Conservation (phyloP, 2,329 filamentous ascomycete species). For the Aspergillus oerlinghausenensis region DNA sequence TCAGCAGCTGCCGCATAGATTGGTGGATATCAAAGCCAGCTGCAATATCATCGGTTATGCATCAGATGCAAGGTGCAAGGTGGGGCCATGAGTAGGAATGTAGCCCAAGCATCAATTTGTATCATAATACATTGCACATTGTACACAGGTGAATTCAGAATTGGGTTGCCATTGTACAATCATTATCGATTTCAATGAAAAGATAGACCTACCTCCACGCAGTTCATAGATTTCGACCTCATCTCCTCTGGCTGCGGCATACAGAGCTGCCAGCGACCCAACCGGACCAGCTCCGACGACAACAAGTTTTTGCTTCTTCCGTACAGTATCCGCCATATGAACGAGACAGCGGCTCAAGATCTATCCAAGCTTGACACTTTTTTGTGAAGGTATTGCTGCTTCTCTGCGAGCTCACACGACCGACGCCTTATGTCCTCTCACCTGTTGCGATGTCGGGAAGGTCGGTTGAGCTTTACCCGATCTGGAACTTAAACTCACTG, state of each 20-base stretch:
- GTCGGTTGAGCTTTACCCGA: neutral
- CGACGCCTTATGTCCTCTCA: neutral
- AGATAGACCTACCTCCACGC: conserved; percentile 65
- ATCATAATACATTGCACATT: neutral
- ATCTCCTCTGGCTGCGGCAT: conserved; percentile 82
- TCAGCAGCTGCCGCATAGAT: conserved; percentile 6
- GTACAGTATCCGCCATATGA: conserved; percentile 11
- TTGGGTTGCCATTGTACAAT: neutral
- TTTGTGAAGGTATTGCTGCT: neutral
- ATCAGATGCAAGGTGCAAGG: neutral
- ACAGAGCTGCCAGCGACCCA: conserved; percentile 84
- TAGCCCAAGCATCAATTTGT: neutral
- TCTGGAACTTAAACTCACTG: neutral
- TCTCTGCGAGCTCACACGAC: neutral
- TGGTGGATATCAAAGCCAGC: neutral
- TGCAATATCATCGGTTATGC: neutral
- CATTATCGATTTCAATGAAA: neutral
- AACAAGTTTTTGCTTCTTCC: conserved; percentile 61
- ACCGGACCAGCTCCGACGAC: conserved; percentile 92
- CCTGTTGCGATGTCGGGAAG: neutral
- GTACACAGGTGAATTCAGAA: neutral
- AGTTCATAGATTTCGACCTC: conserved; percentile 93
- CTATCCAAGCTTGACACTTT: neutral
- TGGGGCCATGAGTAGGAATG: neutral
- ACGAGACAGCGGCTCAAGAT: neutral